Evolutionary conservation across 2,329 filamentous ascomycete genomes (phyloP).

Genomic region (Ophiostoma piceae): DNA sequence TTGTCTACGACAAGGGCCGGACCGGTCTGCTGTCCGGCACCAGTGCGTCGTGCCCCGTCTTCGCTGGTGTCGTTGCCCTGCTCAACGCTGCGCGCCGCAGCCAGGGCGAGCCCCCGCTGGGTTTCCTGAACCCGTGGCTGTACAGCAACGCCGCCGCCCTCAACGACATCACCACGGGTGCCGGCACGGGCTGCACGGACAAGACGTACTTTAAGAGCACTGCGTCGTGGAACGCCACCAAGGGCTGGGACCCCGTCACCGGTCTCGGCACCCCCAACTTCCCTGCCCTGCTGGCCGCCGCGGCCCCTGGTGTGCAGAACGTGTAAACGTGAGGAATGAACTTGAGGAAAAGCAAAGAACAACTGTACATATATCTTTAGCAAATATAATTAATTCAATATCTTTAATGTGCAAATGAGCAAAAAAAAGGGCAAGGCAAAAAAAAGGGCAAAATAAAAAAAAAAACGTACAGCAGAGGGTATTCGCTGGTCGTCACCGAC

Average conservation of each 20-base stretch:
- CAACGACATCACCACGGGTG: constrained; percentile 31
- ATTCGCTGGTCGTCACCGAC: constrained; percentile 7
- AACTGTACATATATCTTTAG: background rate
- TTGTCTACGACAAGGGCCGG: constrained; percentile 29
- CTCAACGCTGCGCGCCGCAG: constrained; percentile 41
- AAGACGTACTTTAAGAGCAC: constrained; percentile 22
- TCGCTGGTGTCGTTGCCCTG: constrained; percentile 40
- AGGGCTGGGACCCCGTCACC: constrained; percentile 35
- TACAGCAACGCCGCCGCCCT: constrained; percentile 33
- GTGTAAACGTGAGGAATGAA: background rate
- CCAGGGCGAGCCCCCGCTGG: constrained; percentile 36
- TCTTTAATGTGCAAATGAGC: no score
- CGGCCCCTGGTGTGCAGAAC: constrained; percentile 24
- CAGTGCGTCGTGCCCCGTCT: constrained; percentile 39
- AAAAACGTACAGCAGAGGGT: constrained; percentile 3
- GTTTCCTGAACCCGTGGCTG: constrained; percentile 43
- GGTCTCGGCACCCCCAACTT: constrained; percentile 32
- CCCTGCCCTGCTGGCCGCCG: constrained; percentile 20
- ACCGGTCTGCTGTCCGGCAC: constrained; percentile 30
- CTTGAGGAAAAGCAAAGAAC: background rate
- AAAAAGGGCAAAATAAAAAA: background rate
- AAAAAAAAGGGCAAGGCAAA: background rate
- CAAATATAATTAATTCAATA: background rate
- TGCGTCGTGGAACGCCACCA: constrained; percentile 33
- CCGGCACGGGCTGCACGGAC: constrained; percentile 29